Base-by-base conservation (phyloP, 306 rosid genomes). In the Rosa lucieae region DNA sequence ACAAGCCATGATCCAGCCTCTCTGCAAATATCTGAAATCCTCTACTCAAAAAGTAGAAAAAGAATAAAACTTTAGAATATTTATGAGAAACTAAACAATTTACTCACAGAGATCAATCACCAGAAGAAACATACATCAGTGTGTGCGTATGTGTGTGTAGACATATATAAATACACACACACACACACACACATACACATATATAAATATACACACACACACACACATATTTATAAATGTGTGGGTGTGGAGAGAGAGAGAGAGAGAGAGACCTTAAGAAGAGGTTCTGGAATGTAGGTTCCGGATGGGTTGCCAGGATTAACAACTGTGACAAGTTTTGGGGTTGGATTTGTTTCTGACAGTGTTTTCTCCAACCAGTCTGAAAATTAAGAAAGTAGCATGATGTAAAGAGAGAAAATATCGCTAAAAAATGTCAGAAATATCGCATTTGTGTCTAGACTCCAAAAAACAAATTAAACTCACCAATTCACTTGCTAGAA, bases 301-400 rank as follows among this genome's bases (percentile, higher is more conserved):
- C 98, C 99, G 53, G 81, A 48, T 53, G 99, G 99, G 74, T 95
- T 95, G 79, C 99, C 99, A 12, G 99, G 99, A 87, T 95, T 95
- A 59, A 95, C 99, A 77, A 95, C 88, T 43, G 87, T 91, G 17
- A 95, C 99, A 78, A 95, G 92, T 89, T 95, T 95, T 61, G 99
- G 99, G 72, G 84, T 77, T n/a, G 98, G 99, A 73, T 89, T 90
- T 65, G 90, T 88, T 85, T 93, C 97, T 1, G 71, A 79, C 53
- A 95, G 81, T 56, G 84, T 82, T 77, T 72, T 90, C 74, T 95
- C 98, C 84, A 95, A 78, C 99, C 98, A 95, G 55, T 93, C 99
- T 95, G 94, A 76, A 84, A 84, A 85, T 74, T 81, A 80, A 77
- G 67, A 76, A 18, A 84, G 35, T 15, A 58, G 58, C 10, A 68